Base-by-base conservation (phyloP, 202 grass and related monocot genomes). In the Carex sylvatica region DNA sequence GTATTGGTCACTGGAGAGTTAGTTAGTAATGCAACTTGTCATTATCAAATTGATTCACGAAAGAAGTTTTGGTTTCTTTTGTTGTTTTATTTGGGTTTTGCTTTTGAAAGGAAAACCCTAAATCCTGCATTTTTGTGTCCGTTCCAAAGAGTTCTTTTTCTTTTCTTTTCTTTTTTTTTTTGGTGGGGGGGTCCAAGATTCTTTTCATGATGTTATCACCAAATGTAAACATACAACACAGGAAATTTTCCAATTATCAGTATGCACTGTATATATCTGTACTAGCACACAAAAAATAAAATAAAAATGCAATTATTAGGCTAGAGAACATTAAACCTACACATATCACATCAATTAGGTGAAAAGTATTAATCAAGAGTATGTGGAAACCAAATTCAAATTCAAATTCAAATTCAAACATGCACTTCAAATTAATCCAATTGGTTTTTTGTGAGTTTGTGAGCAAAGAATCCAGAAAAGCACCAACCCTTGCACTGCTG, bases 271-370 rank as follows among this genome's bases (percentile, higher is more conserved):
- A 42, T 9, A n/a, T 6, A 10, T 23, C 5, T n/a, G 18, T 13
- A 36, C 35, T 36, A 31, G 40, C 76, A 42, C 30, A 62, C 44
- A 28, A 79, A 52, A 70, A 69, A 70, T 69, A 22, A n/a, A n/a
- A n/a, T n/a, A n/a, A n/a, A n/a, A n/a, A n/a, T 70, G 62, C 63
- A 82, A 82, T 55, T 82, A 56, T 82, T 36, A 56, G 4, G 46
- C 62, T 36, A 38, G 3, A 55, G 24, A 70, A 77, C 28, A 35
- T 77, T 58, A 77, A 82, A 55, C 26, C 49, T 38, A 30, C 44
- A 31, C 80, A 35, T 82, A 5, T 70, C 40, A 82, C 63, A 56
- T 82, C 80, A 82, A 69, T 82, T 67, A 82, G 80, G 80, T 82
- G 80, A 56, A 31, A 65, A 82, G 80, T 69, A 6, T 36, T 67